Evolutionary conservation across 768 basidiomycete genomes (phyloP).

Genomic region (Candolleomyces efflorescens): DNA sequence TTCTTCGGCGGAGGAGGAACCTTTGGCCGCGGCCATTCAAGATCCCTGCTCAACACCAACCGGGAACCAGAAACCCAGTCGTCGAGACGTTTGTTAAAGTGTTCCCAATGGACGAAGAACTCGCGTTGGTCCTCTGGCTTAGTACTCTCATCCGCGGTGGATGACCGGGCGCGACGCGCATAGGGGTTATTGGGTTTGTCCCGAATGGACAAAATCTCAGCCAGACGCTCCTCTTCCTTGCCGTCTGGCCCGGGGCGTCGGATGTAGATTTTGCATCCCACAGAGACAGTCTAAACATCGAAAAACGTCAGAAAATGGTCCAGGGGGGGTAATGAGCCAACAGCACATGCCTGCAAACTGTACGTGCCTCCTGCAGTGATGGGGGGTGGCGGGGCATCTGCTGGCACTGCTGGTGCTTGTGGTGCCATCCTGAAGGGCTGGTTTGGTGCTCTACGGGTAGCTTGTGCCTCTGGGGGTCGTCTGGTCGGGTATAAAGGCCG

Average conservation of each 20-base stretch:
- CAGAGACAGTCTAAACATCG: constrained; percentile 59
- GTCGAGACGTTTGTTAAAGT: constrained; percentile 98
- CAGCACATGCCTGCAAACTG: constrained; percentile 4
- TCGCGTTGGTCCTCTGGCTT: constrained; percentile 80
- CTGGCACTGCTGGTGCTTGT: constrained; percentile 30
- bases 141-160: constrained; percentile 38
- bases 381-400: constrained; percentile 53
- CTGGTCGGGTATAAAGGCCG: neutral
- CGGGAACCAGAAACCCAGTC: constrained; percentile 94
- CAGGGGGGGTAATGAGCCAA: constrained; percentile 7
- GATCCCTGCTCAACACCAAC: constrained; percentile 75
- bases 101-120: constrained; percentile 98
- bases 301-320: constrained; percentile 26
- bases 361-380: constrained; percentile 65
- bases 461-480: neutral
- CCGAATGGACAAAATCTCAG: constrained; percentile 93
- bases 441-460: neutral
- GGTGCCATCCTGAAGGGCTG: constrained; percentile 27
- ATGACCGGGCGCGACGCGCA: constrained; percentile 38
- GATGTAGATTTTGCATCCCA: constrained; percentile 96
- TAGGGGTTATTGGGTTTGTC: constrained; percentile 73
- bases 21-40: constrained; percentile 96
- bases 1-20: constrained; percentile 52
- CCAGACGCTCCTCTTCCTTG: constrained; percentile 82
- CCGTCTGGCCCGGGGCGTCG: constrained; percentile 74